Conservation (phyloP, 345 rosid species). For the Schrenkiella parvula region DNA sequence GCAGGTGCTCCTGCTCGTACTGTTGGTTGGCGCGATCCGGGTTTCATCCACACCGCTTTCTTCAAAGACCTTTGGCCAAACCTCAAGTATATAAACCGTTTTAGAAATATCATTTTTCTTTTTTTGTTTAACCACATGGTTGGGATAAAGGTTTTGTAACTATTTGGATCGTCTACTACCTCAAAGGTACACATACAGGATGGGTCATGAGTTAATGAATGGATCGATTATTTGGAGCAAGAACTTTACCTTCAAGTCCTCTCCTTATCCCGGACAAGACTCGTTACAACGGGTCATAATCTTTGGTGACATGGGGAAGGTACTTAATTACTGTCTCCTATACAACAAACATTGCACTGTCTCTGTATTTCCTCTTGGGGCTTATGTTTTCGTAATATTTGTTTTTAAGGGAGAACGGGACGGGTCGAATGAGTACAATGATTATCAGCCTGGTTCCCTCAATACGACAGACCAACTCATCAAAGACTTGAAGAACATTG, state of each 20-base stretch:
- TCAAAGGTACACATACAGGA: conserved; percentile 49
- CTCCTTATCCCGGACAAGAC: conserved; percentile 84
- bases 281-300: conserved; percentile 66
- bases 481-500: conserved; percentile 47
- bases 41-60: conserved; percentile 66
- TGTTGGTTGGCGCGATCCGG: conserved; percentile 78
- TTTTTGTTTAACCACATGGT: background rate
- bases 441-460: conserved; percentile 64
- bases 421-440: conserved; percentile 61
- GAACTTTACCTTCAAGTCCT: conserved; percentile 51
- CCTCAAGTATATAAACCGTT: conserved; percentile 24
- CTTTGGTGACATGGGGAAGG: conserved; percentile 90
- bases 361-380: background rate
- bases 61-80: conserved; percentile 72
- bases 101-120: background rate
- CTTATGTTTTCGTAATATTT: background rate
- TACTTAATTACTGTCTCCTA: conserved; percentile 1
- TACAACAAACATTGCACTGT: background rate
- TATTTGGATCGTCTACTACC: background rate
- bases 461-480: conserved; percentile 64
- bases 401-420: conserved; percentile 56
- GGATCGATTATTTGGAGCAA: conserved; percentile 52
- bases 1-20: conserved; percentile 74
- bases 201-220: conserved; percentile 48
- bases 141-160: background rate